A percentile compares a stretch with the other conserved stretches of the same genome.
Conservation (phyloP, 495 filamentous ascomycete genomes). For the Penicillium salamii region DNA sequence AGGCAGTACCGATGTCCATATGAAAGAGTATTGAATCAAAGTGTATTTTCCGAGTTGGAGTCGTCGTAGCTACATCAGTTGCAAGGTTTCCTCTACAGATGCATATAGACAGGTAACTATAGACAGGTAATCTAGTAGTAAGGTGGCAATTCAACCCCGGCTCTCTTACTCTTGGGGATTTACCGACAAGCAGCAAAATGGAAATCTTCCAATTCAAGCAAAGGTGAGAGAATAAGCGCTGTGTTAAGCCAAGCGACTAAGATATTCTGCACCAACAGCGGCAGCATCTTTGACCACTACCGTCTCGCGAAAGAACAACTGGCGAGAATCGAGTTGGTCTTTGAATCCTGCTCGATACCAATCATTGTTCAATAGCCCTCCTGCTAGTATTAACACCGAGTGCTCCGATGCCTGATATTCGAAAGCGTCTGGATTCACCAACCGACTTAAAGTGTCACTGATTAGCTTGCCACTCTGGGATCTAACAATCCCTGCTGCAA, state of each 20-base stretch:
- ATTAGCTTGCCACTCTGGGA: constrained; percentile 16
- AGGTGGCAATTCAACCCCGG: no score
- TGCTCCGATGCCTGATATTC: constrained; percentile 12
- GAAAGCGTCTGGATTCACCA: constrained; percentile 14
- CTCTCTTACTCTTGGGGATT: no score
- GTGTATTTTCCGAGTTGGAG: no score
- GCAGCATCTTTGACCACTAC: constrained; percentile 18
- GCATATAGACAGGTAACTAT: no score
- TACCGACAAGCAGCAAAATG: no score
- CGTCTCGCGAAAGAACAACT: constrained; percentile 8
- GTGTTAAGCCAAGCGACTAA: neutral
- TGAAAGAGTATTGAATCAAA: neutral
- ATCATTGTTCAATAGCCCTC: constrained; percentile 24
- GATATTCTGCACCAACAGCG: neutral
- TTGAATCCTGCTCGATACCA: constrained; percentile 14
- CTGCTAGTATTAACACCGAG: constrained; percentile 23
- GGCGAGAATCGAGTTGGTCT: constrained; percentile 2
- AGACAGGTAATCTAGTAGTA: no score
- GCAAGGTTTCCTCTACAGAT: no score
- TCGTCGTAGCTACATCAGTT: no score
- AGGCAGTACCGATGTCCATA: constrained; percentile 21
- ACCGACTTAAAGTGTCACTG: constrained; percentile 16
- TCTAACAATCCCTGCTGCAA: constrained; percentile 18
- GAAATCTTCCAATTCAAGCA: no score
- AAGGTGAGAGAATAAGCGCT: no score